A percentile compares a stretch with the other conserved stretches of the same genome.
phyloP scores from a whole-genome alignment of 2,329 filamentous ascomycete species.

The Colletotrichum truncatum region DNA sequence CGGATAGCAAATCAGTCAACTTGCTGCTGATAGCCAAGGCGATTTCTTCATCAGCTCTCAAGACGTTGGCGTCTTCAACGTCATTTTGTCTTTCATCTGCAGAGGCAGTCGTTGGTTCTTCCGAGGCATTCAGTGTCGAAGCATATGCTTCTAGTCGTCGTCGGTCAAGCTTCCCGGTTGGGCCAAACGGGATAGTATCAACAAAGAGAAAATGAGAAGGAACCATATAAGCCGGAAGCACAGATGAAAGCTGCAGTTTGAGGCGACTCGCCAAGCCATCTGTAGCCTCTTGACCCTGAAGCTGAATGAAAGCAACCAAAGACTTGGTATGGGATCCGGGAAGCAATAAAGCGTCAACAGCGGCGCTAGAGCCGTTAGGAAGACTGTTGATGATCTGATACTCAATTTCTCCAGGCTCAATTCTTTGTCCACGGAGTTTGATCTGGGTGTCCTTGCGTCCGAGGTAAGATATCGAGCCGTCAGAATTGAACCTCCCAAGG shows the following conservation, averaged over 20 bases:
- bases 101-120: not conserved
- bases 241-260: not conserved
- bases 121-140: not conserved
- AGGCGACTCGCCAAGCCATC: not conserved
- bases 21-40: constrained; percentile 14
- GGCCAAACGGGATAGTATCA: constrained; percentile 24
- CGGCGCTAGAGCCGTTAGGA: not conserved
- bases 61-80: not conserved
- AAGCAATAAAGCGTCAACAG: constrained; percentile 2
- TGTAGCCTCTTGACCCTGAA: not conserved
- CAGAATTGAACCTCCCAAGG: constrained; percentile 7
- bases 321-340: not conserved
- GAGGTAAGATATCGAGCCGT: constrained; percentile 18
- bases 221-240: constrained; percentile 36
- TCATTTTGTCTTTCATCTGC: not conserved
- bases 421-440: constrained; percentile 44
- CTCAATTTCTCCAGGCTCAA: constrained; percentile 44
- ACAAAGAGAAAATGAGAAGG: constrained; percentile 30
- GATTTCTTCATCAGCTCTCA: not conserved
- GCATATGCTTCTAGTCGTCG: not conserved
- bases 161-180: constrained; percentile 35
- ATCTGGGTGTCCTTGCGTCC: constrained; percentile 42
- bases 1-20: constrained; percentile 1
- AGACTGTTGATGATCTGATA: constrained; percentile 29
- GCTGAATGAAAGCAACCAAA: constrained; percentile 16